These are phyloP conservation scores for Tylopilus sp. DNA, from an alignment of 768 basidiomycete genomes.

Conservation along the genomic window DNA sequence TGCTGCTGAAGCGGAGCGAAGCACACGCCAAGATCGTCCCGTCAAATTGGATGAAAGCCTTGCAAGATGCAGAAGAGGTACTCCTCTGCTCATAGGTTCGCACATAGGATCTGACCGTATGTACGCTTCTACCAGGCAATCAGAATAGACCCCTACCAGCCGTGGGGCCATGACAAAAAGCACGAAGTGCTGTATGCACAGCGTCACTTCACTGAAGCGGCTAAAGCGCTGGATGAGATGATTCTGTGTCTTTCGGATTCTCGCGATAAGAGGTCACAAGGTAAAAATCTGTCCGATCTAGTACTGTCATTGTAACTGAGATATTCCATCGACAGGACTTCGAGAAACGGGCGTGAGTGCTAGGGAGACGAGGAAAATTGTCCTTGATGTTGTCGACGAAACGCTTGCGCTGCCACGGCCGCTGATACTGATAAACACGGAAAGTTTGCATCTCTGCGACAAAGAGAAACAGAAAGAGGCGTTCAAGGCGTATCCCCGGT, in stretches of 20 bases:
- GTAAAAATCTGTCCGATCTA: not conserved
- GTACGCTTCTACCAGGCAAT: constrained; percentile 9
- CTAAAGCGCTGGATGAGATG: constrained; percentile 10
- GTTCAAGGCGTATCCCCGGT: constrained; percentile 10
- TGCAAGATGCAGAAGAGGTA: constrained; percentile 18
- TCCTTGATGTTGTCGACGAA: not conserved
- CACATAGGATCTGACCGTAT: not conserved
- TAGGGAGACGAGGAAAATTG: not conserved
- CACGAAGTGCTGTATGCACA: constrained; percentile 4
- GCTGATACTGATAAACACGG: constrained; percentile 13
- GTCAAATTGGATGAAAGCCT: constrained; percentile 2
- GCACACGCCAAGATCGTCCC: not conserved
- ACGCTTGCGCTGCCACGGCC: constrained; percentile 6
- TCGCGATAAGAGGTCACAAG: not conserved
- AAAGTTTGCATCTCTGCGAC: constrained; percentile 13
- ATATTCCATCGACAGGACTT: not conserved
- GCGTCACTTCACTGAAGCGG: constrained; percentile 10
- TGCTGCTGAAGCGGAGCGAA: constrained; percentile 16
- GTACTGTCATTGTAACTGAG: not conserved
- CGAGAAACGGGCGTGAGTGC: constrained; percentile 8
- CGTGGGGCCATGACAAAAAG: constrained; percentile 16
- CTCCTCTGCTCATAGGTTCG: not conserved
- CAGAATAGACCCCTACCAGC: constrained; percentile 8
- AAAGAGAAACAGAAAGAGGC: constrained; percentile 2
- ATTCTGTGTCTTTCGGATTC: not conserved